Base-by-base conservation (phyloP, 2,329 filamentous ascomycete species). In the Dactylellina cionopaga region DNA sequence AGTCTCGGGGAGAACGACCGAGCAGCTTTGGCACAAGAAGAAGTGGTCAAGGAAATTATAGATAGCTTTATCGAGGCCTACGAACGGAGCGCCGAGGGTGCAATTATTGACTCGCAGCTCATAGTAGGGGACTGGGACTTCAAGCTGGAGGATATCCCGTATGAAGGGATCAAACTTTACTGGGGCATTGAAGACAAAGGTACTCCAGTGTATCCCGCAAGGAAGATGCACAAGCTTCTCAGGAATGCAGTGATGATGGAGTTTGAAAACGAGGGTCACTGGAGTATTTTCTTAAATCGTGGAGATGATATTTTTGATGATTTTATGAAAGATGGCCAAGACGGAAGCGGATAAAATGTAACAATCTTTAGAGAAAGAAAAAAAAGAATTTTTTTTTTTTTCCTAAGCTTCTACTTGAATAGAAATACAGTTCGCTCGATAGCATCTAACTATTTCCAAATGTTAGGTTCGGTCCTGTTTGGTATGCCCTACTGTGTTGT, bases 191-290 rank as follows among this genome's bases (percentile, higher is more conserved):
- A 64, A 46, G 79, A 74, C 65, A 77, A 19, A 35, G 81, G 74
- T 69, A 77, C 66, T 2, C 80, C 39, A 29, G 63, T 80, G 2
- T 60, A 74, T 13, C 76, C 81, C 13, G 76, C 80, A 5, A 77
- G 79, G 11, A 80, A 79, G 54, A 78, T 82, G 76, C 79, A 80
- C 0, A 76, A 80, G 27, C 75, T 75, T 9, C 51, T 83, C 25
- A 80, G 79, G 3, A 75, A 81, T 19, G 76, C 76, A 1, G 74
- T 73, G 5, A 68, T 82, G 9, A 68, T 75, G 1, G 80, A 81
- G 65, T 80, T 78, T 41, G 76, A 56, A 24, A 56, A 77, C 1
- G 79, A 81, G 5, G 79, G 76, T 1, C 80, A 81, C 49, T 80
- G 77, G 43, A 79, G 76, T 2, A 75, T 80, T 66, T 74, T 56